Percentiles rank a stretch among this genome's conserved stretches.
Conservation (phyloP, 371 early-diverging fungal species). For the Encephalitozoon hellem region DNA sequence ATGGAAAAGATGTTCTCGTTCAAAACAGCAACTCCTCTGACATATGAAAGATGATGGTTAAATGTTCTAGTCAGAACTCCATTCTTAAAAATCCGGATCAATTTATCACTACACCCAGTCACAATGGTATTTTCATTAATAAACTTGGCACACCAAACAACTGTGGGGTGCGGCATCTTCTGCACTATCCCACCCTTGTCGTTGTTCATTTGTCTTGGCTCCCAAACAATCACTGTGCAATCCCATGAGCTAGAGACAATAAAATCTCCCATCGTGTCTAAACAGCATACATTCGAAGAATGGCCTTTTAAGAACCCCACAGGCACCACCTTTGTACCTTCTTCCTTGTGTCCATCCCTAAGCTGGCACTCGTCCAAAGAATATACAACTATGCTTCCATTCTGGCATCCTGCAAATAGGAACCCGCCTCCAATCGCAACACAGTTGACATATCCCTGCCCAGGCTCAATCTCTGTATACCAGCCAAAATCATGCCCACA, state of each 20-base stretch:
- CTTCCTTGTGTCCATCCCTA: not conserved
- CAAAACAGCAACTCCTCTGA: slow-evolving; percentile 46
- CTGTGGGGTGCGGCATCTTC: slow-evolving; percentile 39
- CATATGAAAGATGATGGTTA: slow-evolving; percentile 38
- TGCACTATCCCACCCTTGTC: not conserved
- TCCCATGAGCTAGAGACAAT: slow-evolving; percentile 59
- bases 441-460: slow-evolving; percentile 41
- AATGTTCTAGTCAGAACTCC: slow-evolving; percentile 28
- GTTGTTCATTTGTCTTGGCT: not conserved
- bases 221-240: slow-evolving; percentile 32
- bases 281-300: slow-evolving; percentile 52
- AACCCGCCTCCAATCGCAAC: not conserved
- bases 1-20: slow-evolving; percentile 41
- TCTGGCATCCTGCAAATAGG: slow-evolving; percentile 47
- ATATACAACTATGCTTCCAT: slow-evolving; percentile 31
- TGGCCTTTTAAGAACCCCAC: slow-evolving; percentile 26
- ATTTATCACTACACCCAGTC: slow-evolving; percentile 56
- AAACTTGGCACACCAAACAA: slow-evolving; percentile 51
- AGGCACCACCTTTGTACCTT: not conserved
- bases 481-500: not conserved
- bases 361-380: not conserved
- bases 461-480: not conserved
- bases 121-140: slow-evolving; percentile 38
- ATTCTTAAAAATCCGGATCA: slow-evolving; percentile 39
- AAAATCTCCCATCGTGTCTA: slow-evolving; percentile 23